Percentiles rank a stretch among this genome's conserved stretches.
Conservation (phyloP, 176 grass and related monocot genomes). For the Echinochloa phyllopogon region DNA sequence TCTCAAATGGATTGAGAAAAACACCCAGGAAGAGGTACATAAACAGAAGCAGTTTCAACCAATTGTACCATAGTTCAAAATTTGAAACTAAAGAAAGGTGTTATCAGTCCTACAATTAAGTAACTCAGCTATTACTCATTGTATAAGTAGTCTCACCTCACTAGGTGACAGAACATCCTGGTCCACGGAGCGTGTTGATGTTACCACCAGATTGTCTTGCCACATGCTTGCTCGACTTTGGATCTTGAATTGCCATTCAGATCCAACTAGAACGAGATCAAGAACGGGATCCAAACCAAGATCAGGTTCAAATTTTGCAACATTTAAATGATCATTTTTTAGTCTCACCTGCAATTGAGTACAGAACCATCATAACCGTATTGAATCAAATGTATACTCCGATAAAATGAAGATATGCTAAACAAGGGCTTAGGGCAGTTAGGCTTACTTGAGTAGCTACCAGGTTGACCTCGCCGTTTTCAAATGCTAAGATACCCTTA, state of each 20-base stretch:
- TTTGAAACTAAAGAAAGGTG: conserved; percentile 30
- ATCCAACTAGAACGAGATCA: conserved; percentile 92
- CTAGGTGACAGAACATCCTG: conserved; percentile 93
- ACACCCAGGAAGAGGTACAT: conserved; percentile 13
- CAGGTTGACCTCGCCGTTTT: conserved; percentile 97
- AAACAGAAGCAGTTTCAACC: neutral
- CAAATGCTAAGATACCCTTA: conserved; percentile 91
- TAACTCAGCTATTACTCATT: neutral
- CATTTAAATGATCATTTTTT: conserved; percentile 94
- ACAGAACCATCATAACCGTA: conserved; percentile 24
- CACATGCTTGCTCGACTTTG: conserved; percentile 96
- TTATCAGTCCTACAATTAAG: conserved; percentile 14
- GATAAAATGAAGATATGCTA: conserved; percentile 15
- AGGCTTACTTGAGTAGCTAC: conserved; percentile 89
- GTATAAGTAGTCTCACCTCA: conserved; percentile 58
- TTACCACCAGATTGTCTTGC: conserved; percentile 95
- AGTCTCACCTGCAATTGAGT: conserved; percentile 79
- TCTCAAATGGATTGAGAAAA: conserved; percentile 18
- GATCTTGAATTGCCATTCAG: conserved; percentile 98
- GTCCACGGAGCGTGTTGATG: conserved; percentile 86
- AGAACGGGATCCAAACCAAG: conserved; percentile 95
- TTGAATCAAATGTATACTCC: neutral
- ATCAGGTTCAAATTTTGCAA: conserved; percentile 98
- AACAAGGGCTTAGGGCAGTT: conserved; percentile 33
- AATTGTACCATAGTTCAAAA: conserved; percentile 14